Evolutionary conservation across 805 yeast species (phyloP), one percentile per base, ranked within the genome.

Genomic region (Candida ipomoeae): DNA sequence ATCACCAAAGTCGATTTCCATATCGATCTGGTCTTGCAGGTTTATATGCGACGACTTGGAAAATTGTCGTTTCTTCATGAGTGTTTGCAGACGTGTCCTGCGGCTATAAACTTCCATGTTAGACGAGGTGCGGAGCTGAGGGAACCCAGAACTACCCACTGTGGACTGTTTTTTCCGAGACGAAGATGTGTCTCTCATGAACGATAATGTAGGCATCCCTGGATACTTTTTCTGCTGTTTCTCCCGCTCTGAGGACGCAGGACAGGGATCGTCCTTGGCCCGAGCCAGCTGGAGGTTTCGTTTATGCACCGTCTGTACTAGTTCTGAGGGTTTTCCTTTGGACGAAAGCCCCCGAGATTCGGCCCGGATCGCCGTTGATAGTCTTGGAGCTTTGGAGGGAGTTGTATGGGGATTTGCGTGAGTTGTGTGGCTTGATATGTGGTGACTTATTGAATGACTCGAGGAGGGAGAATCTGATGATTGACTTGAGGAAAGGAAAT

Each of bases 141-240:
- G 48, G 3, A 21, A 26, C 3, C 44, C 35, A 2, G 51, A 48
- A 33, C 44, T 48, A 11, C 43, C 45, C 13, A 31, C 35, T 6
- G 44, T 13, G 2, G 53, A 21, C 53, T 65, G 68, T 49, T 71
- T 69, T 50, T 64, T 64, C 17, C 65, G 56, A 1, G 77, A 71
- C 2, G 75, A 68, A 11, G 74, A 55, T 0, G 77, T 73, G 8
- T 68, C 74, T 38, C 62, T 61, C 78, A 73, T 73, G 51, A 73
- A 73, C 6, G 76, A 70, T 44, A 66, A 63, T 40, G 57, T 62
- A 45, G 53, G 56, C 14, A 39, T 5, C n/a, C 57, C 59, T 11
- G 44, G 53, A 50, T 46, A 17, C 26, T 40, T 45, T 17, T 49
- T 46, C 6, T 52, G 50, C 35, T 46, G 48, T 21, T 48, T 37